Base-by-base conservation (phyloP, 345 rosid species). In the Cochlearia excelsa region DNA sequence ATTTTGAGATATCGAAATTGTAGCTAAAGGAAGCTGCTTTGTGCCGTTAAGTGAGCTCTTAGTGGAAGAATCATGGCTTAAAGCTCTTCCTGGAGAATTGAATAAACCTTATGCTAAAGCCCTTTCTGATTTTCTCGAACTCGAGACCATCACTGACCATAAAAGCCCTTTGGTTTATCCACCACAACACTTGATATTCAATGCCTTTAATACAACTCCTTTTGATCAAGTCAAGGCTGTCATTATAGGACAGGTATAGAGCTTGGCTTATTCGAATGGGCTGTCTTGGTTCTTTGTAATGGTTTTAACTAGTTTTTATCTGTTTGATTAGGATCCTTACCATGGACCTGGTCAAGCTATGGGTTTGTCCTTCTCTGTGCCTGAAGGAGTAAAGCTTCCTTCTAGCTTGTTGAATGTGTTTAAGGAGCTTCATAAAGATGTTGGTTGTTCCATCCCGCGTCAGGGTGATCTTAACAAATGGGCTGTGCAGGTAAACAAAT, bases 271-370 rank as follows among this genome's bases (percentile, higher is more conserved):
- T 4, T 66, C 1, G n/a, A 37, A 16, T 16, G 3, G 51, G 48
- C 26, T 46, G 41, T 29, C 3, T 2, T 45, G 42, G 23, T 27
- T 51, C 16, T 26, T 6, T 57, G 61, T 30, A 44, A 26, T 38
- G 49, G 8, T 57, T 37, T 34, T 29, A 37, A 29, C 9, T 23
- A 11, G 59, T 41, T 16, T 63, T 23, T 0, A 9, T 29, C 1
- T 38, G 45, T 54, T 39, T 3, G 41, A 23, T 58, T 64, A 77
- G 87, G 97, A 93, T 68, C 99, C 99, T 71, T 93, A 93, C 63
- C 99, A 89, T 58, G 99, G 95, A 61, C 88, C 89, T 47, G 88
- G 89, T 69, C 99, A 93, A 67, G 99, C 99, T 46, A 89, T 93
- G 99, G 97, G 99, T 7, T 89, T 93, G 11, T 76, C 97, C 5